Evolutionary conservation across 768 basidiomycete genomes (phyloP).

Genomic region (Amanita thiersii): DNA sequence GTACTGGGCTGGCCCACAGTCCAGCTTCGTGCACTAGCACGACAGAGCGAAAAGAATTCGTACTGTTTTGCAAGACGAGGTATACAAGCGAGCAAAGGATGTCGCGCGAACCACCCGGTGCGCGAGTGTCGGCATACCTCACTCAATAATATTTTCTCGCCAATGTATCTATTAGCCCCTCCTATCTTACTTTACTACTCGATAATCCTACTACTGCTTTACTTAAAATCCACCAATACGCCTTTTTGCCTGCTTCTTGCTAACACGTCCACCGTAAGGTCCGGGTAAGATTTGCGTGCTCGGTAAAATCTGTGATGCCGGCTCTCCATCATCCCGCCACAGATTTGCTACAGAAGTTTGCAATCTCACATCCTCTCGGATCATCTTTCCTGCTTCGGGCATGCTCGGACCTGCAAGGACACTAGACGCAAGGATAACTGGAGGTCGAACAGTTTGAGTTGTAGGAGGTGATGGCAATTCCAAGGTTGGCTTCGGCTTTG

Average conservation of each 20-base stretch:
- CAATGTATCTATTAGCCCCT: no score
- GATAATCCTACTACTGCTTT: conserved; percentile 1
- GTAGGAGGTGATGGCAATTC: neutral
- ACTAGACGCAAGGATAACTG: conserved; percentile 27
- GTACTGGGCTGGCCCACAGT: conserved; percentile 56
- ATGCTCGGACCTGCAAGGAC: conserved; percentile 13
- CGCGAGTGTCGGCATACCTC: no score
- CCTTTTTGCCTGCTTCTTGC: conserved; percentile 58
- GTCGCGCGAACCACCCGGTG: conserved; percentile 1
- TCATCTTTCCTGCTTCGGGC: conserved; percentile 7
- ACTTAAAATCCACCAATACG: conserved; percentile 67
- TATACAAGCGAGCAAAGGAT: conserved; percentile 9
- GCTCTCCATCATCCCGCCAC: neutral
- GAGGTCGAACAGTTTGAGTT: conserved; percentile 23
- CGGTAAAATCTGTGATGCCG: conserved; percentile 32
- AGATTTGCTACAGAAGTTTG: neutral
- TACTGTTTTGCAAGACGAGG: conserved; percentile 10
- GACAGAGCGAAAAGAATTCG: conserved; percentile 21
- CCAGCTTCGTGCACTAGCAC: conserved; percentile 71
- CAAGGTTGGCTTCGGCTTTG: conserved; percentile 2
- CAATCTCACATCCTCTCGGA: neutral
- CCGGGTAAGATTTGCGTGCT: conserved; percentile 73
- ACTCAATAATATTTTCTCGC: no score
- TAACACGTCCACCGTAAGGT: conserved; percentile 60
- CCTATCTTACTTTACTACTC: neutral